Evolutionary conservation across 306 rosid genomes (phyloP), one percentile per base, ranked within the genome.

Genomic region (Elaeagnus macrophylla): DNA sequence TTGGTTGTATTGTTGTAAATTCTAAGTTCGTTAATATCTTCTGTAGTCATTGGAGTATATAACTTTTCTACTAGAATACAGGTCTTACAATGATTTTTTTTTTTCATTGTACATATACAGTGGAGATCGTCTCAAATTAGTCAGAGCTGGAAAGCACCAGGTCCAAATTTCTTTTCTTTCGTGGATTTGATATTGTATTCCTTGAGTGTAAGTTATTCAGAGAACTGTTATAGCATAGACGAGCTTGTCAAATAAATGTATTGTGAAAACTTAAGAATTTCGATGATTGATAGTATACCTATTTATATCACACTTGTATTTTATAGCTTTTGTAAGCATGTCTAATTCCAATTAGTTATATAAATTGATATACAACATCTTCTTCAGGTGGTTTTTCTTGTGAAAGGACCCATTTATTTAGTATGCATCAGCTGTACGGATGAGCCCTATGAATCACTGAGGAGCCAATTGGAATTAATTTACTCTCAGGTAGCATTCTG

Each of bases 371-470:
- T 64, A 17, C 39, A 63, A 44, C 44, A 57, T 65, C 39, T 58
- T 64, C 61, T 54, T 20, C 79, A 89, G 95, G 94, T 89, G 62
- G 84, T 86, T 77, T 89, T 89, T 76, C 95, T 89, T 68, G 89
- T 86, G 60, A 89, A 83, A 76, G 97, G 97, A 61, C 95, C 97
- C 54, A 86, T 89, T 71, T 89, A 89, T 80, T 72, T 89, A 20
- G 97, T 86, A 58, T 89, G 97, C 79, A 89, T 89, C 76, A 79
- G 90, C 82, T 86, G 94, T 75, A 89, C 97, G 7, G 95, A 86
- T 70, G 97, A 86, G 72, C 95, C 95, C 56, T 86, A 77, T 18
- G 90, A 89, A 65, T 83, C 97, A 42, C 70, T 86, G 56, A 79
- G 81, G 59, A 81, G 83, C 64, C 97, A 89, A 41, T 71, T 89